Evolutionary conservation across 331 rosid genomes (phyloP).

Genomic region (Malus hybrid): DNA sequence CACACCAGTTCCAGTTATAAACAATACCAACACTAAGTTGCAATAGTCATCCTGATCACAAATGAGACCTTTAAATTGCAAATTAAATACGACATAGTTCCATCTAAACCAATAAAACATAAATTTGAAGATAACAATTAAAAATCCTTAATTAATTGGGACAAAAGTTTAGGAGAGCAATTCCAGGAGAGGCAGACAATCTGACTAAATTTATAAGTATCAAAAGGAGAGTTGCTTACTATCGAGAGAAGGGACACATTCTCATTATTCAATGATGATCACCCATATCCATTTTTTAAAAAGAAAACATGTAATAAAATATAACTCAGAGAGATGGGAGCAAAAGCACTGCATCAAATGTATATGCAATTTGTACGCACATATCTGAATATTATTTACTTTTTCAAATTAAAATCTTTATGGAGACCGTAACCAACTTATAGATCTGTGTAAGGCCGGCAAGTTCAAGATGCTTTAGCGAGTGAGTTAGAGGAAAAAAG

Average conservation of each 20-base stretch:
- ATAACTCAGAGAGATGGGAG: background rate
- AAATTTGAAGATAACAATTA: background rate
- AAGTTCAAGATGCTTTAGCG: background rate
- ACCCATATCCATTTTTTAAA: background rate
- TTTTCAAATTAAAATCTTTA: background rate
- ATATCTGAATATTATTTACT: background rate
- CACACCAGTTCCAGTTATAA: background rate
- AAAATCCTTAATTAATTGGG: background rate
- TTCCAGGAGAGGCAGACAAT: background rate
- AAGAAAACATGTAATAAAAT: background rate
- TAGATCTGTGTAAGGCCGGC: background rate
- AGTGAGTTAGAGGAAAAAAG: slow-evolving; percentile 4
- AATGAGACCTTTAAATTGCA: background rate
- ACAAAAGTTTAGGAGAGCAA: background rate
- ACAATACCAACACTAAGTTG: background rate
- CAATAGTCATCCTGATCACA: background rate
- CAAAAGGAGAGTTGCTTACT: background rate
- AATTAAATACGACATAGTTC: background rate
- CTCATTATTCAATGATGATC: background rate
- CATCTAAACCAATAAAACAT: background rate
- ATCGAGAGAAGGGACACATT: background rate
- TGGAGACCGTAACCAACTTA: background rate
- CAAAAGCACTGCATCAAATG: background rate
- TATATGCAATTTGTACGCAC: background rate
- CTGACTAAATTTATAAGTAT: background rate